Evolutionary conservation across 2,329 filamentous ascomycete genomes (phyloP).

Genomic region (Penicillium sclerotigenum): DNA sequence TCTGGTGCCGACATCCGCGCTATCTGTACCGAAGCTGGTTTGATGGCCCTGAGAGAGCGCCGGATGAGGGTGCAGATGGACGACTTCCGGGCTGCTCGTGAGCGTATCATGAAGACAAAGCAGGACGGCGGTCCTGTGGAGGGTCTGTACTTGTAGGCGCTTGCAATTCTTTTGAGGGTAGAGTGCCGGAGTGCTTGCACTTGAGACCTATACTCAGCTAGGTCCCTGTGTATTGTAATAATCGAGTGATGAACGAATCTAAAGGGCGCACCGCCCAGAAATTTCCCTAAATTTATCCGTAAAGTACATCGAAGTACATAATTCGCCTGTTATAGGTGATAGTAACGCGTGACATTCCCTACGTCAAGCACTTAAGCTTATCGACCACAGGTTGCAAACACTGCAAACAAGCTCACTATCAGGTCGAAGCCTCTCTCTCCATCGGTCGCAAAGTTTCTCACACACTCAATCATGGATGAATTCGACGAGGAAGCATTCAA

Average conservation of each 20-base stretch:
- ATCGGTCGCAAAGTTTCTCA: constrained; percentile 6
- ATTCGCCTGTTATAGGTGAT: background rate
- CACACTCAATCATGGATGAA: constrained; percentile 35
- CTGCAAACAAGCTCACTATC: constrained; percentile 28
- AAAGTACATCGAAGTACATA: background rate
- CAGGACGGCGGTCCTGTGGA: constrained; percentile 91
- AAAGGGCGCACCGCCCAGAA: background rate
- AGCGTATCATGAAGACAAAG: constrained; percentile 97
- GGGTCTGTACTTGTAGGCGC: constrained; percentile 86
- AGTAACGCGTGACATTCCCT: no score
- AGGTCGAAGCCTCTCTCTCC: constrained; percentile 7
- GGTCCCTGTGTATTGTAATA: constrained; percentile 27
- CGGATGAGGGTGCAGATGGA: constrained; percentile 99
- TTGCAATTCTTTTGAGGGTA: constrained; percentile 8
- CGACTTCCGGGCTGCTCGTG: constrained; percentile 87
- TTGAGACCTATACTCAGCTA: constrained; percentile 7
- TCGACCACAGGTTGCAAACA: constrained; percentile 21
- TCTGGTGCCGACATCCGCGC: constrained; percentile 98
- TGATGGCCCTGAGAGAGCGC: constrained; percentile 89
- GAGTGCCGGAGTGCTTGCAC: constrained; percentile 1
- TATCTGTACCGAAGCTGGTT: constrained; percentile 93
- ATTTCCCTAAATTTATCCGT: background rate
- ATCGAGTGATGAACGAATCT: constrained; percentile 15
- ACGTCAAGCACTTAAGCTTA: background rate
- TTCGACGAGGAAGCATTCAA: constrained; percentile 48